Conservation (phyloP, 306 rosid genomes). For the Dalbergia cultrata region DNA sequence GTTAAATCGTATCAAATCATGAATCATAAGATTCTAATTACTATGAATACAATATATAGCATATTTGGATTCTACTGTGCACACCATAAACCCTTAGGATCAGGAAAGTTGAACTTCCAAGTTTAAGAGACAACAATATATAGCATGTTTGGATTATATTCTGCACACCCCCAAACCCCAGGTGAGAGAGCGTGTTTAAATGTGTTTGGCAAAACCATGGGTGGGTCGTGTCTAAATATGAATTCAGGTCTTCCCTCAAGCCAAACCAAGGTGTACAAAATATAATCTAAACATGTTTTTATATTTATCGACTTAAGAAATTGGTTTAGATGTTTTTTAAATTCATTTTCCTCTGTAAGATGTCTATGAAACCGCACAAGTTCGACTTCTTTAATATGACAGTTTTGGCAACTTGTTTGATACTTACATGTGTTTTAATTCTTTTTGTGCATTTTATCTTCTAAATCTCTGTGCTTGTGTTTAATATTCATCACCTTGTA, state of each 20-base stretch:
- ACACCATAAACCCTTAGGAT: conserved; percentile 53
- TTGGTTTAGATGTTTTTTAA: conserved; percentile 27
- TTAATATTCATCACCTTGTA: too few species aligned
- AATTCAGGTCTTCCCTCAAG: background rate
- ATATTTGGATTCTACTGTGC: too few species aligned
- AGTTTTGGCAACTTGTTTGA: background rate
- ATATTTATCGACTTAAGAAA: background rate
- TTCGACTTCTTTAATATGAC: too few species aligned
- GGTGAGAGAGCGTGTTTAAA: too few species aligned
- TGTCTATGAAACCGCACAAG: conserved; percentile 14
- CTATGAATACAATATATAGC: too few species aligned
- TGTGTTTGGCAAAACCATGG: background rate
- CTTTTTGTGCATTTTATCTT: conserved; percentile 29
- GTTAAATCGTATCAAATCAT: too few species aligned
- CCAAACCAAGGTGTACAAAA: conserved; percentile 21
- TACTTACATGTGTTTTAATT: background rate
- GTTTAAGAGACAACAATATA: background rate
- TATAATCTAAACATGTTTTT: conserved; percentile 6
- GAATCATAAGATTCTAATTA: too few species aligned
- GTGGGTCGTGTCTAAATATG: background rate
- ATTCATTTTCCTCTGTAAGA: conserved; percentile 33
- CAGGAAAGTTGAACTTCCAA: conserved; percentile 64
- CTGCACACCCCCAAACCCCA: too few species aligned
- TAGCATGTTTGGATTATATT: conserved; percentile 30
- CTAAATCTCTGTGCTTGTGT: too few species aligned